Base-by-base conservation (phyloP, 805 yeast genomes). In the Candida orba region DNA sequence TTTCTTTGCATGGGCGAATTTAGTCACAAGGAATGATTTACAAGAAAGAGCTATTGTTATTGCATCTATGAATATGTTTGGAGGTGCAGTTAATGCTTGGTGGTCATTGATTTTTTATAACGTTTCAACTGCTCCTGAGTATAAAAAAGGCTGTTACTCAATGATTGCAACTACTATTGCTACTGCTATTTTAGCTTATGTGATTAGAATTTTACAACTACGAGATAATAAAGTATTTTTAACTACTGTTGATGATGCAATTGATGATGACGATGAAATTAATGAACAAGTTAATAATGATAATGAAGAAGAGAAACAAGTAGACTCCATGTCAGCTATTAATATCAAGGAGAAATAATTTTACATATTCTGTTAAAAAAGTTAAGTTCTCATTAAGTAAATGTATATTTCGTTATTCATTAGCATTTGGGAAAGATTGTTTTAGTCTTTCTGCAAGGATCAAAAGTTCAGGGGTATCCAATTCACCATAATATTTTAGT, bases 31-130 rank as follows among this genome's bases (percentile, higher is more conserved):
- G 29, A 68, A 75, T 48, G 86, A 81, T 57, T 57, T 76, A 23
- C 78, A 80, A 62, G 82, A 77, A 52, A 67, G 85, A 53, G 82
- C 85, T 0, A 65, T 80, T 38, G 81, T 78, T 1, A 62, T 80
- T 39, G 85, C 81, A 0, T 76, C 81, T 0, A 78, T 78, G 82
- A 78, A 78, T 57, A 76, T 77, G 80, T 76, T 76, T 57, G 72
- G 78, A 25, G 72, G 75, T 52, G 79, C 81, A 2, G 77, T 78
- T 8, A 78, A 77, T 55, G 80, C 82, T 2, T 78, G 83, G 83
- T 78, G 82, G 81, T 67, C 77, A 1, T 46, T 79, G 15, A 39
- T 78, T 3, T 76, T 79, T 52, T 79, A 67, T 50, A 59, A 70
- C 23, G 81, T 82, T 2, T 60, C 69, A 6, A 67, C 69, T 35